phyloP scores from a whole-genome alignment of 192 early-diverging fungal genomes.

The Coemansia sp. region DNA sequence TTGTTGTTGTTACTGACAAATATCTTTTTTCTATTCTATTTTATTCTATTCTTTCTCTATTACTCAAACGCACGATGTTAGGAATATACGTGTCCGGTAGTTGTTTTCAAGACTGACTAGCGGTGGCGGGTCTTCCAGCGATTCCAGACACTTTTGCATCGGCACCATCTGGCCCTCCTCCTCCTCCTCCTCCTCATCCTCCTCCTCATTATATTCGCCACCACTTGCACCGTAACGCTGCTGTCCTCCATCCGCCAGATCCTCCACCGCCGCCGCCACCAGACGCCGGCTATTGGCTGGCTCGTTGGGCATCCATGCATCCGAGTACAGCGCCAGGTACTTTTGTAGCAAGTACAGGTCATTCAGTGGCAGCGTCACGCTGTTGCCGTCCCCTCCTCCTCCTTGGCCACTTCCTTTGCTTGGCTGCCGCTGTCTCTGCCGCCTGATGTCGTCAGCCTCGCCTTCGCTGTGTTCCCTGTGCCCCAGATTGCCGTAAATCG shows the following conservation, averaged over 20 bases:
- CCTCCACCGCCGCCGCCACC: neutral
- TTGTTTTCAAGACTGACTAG: slow-evolving; percentile 24
- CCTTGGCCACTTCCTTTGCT: slow-evolving; percentile 2
- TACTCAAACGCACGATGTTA: neutral
- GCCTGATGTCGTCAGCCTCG: neutral
- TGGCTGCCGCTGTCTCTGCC: too few relatives aligned
- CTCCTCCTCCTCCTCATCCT: neutral
- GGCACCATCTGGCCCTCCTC: slow-evolving; percentile 3
- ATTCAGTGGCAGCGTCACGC: slow-evolving; percentile 35
- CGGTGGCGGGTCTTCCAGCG: slow-evolving; percentile 27
- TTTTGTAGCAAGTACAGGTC: slow-evolving; percentile 54
- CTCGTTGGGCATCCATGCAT: slow-evolving; percentile 36
- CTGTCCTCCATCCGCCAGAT: neutral
- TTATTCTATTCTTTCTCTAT: too few relatives aligned
- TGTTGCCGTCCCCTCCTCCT: slow-evolving; percentile 3
- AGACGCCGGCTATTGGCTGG: neutral
- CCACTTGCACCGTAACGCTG: too few relatives aligned
- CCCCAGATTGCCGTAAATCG: slow-evolving; percentile 27
- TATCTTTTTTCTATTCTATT: too few relatives aligned
- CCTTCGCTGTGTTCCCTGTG: neutral
- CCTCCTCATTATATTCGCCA: neutral
- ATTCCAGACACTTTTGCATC: slow-evolving; percentile 30
- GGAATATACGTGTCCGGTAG: slow-evolving; percentile 32
- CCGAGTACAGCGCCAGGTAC: slow-evolving; percentile 40
- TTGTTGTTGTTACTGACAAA: too few relatives aligned